These are phyloP conservation scores for Wickerhamiella occidentalis DNA, from an alignment of 805 yeast species.

Conservation along the genomic window DNA sequence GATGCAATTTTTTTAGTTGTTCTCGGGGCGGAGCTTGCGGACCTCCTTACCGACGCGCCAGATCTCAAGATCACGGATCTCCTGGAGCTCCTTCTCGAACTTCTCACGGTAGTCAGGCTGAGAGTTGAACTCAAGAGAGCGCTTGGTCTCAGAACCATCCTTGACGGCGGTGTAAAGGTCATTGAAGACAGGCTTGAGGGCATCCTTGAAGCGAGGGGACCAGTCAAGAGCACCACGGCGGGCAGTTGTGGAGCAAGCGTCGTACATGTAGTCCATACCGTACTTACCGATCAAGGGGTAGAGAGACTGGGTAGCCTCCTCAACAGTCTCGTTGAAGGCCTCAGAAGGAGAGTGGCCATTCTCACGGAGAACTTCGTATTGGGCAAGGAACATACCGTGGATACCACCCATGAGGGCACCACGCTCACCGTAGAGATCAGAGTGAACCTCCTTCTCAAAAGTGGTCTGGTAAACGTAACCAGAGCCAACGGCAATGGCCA, in stretches of 20 bases:
- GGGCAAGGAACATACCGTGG: slow-evolving; percentile 99
- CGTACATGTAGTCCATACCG: slow-evolving; percentile 99
- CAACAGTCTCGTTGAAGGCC: slow-evolving; percentile 99
- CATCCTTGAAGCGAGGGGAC: slow-evolving; percentile 98
- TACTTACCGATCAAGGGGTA: slow-evolving; percentile 98
- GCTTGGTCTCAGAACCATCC: slow-evolving; percentile 94
- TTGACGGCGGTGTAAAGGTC: slow-evolving; percentile 89
- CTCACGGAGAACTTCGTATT: slow-evolving; percentile 98
- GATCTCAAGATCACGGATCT: slow-evolving; percentile 96
- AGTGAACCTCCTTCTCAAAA: slow-evolving; percentile 97
- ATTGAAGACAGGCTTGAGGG: slow-evolving; percentile 96
- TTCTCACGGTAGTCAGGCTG: slow-evolving; percentile 95
- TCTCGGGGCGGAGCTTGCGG: slow-evolving; percentile 98
- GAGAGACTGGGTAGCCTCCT: slow-evolving; percentile 98
- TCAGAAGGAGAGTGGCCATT: slow-evolving; percentile 99
- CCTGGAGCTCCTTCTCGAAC: slow-evolving; percentile 84
- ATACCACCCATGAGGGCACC: slow-evolving; percentile 99
- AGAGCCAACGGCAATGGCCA: slow-evolving; percentile 98
- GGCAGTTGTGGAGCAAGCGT: slow-evolving; percentile 99
- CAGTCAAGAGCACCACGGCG: slow-evolving; percentile 99
- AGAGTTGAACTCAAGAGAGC: slow-evolving; percentile 97
- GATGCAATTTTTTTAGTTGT: slow-evolving; percentile 46
- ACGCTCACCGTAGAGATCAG: slow-evolving; percentile 99
- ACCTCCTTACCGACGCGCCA: slow-evolving; percentile 99
- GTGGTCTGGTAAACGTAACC: slow-evolving; percentile 99